Evolutionary conservation across 169 alveolate genomes (phyloP), one percentile per base, ranked within the genome.

Genomic region (Plasmodium chabaudi): DNA sequence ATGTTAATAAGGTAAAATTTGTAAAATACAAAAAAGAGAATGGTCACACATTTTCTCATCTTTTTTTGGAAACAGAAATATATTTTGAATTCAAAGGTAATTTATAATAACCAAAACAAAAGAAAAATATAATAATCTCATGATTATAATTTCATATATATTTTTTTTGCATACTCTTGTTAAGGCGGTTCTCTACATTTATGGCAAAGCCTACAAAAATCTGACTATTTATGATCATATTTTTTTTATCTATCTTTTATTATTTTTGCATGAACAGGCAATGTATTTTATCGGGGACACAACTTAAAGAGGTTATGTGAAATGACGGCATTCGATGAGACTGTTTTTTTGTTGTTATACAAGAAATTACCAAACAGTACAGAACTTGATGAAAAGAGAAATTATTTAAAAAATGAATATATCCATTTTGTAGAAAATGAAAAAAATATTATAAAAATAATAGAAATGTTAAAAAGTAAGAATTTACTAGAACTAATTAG

Each of bases 21-120:
- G 47, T 5, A 68, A 46, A 34, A 23, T 25, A n/a, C 21, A 19
- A 25, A 25, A 39, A 25, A 46, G 64, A 7, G 1, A 39, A 46
- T 1, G 27, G 63, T 27, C 12, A 13, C 9, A n/a, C 57, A 15
- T 42, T 55, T 13, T 49, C 89, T 15, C 55, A 59, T 23, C 44
- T 79, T 68, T 15, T 79, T 23, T 12, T 79, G n/a, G 89, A 79
- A 46, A 51, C 89, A 2, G 89, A 79, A 79, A 64, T 79, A 55
- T 79, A 42, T 51, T 47, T 65, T 34, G 89, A 79, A 21, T 56
- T 51, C 42, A 79, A 79, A 46, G 89, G 89, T 79, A 10, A 5
- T 55, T 12, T 63, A 23, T 19, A 60, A 53, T 46, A 15, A 25
- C 6, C 9, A 44, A 9, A 42, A 44, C 9, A 17, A 46, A 57